Base-by-base conservation (phyloP, 73 alveolate species). In the Blepharisma stoltei region DNA sequence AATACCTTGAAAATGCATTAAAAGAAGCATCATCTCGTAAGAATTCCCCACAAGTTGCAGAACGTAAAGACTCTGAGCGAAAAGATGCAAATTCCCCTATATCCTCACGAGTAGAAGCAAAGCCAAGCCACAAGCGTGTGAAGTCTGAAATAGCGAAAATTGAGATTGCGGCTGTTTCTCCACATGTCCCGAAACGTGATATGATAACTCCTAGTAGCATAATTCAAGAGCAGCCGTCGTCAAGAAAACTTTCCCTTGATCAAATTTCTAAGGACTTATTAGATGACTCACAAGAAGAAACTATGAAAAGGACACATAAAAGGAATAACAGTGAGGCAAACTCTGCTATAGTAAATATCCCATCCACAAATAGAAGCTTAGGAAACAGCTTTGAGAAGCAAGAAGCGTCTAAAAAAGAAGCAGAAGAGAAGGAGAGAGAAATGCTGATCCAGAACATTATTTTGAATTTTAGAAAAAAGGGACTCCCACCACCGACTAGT, bases 401-500 rank as follows among this genome's bases (percentile, higher is more conserved):
- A 14, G 73, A 60, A 18, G 23, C 73, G 14, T 60, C 18, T 60
- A 14, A 25, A 25, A 60, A 60, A 25, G 90, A 83, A 79, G 85
- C 76, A 32, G 45, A 77, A 41, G 75, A 76, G 76, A 43, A 76
- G 46, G 84, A 83, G 66, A 44, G 86, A 78, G 25, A 76, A 67
- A 83, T 53, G 11, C 66, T 83, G 9, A 76, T 81, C 1, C 81
- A 80, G 6, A 52, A 75, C 43, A 81, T 81, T 2, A 54, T 84
- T 14, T 66, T 55, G 9, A 83, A 83, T 9, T 43, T 68, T n/a
- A 70, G 52, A 23, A 82, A 49, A n/a, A 81, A 79, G 77, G 81
- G 81, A 48, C 69, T 70, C 23, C 55, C 68, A 0, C 78, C 81
- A 23, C 80, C 81, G 0, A 84, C 92, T 52, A 81, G 77, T 47